Evolutionary conservation across 2,329 filamentous ascomycete genomes (phyloP), one percentile per base, ranked within the genome.

Genomic region (Fusarium decemcellulare): DNA sequence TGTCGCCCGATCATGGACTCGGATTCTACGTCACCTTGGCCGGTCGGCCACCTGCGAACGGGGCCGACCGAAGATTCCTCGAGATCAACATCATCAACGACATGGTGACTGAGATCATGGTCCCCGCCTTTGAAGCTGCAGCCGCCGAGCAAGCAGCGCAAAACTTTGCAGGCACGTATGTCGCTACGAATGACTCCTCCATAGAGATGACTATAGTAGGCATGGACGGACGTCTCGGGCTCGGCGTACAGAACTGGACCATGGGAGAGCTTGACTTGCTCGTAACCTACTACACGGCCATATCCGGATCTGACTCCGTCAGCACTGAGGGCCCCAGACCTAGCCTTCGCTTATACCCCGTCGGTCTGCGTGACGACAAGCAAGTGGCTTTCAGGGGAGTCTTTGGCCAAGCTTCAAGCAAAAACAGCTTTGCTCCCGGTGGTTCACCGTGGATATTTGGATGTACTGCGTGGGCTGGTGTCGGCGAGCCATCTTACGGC

Each of bases 191-290:
- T 1, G 43, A 51, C 32, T 51, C 36, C 11, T 39, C 47, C 3
- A 51, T 51, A 32, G 47, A 51, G 8, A 51, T 51, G 16, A 4
- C 5, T 8, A 3, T 3, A 48, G 2, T 40, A 6, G 0, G 47
- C 55, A 2, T 2, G 3, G 1, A 65, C 34, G 61, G 32, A 4
- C 1, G 48, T 39, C 18, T 51, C 10, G 65, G 61, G 0, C 63
- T 65, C 12, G 34, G 64, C 11, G 32, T 65, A 1, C 8, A 18
- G 7, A 65, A 65, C 6, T 65, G 63, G 63, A 55, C 63, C 1
- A 50, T 48, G 0, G 43, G 6, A 0, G 43, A 27, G 2, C 11
- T 65, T 2, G 55, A 65, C 9, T 15, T 65, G 1, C 6, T 65
- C 1, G 61, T 57, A 0, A 32, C 5, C 2, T 14, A 51, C 3